Conservation (phyloP, 1,284 basidiomycete genomes). For the Irpex sp. region DNA sequence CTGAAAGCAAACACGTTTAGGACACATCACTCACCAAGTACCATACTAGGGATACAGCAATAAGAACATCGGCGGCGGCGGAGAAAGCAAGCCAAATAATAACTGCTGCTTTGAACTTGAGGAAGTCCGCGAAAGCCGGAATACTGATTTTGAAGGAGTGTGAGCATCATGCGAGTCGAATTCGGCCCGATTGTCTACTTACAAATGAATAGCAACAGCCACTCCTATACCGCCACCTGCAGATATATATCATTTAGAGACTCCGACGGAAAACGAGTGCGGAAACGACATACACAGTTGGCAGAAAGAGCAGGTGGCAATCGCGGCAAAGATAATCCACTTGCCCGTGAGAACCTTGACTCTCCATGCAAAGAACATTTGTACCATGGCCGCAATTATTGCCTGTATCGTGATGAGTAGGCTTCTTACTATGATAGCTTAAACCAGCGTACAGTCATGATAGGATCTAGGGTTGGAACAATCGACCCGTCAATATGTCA, state of each 20-base stretch:
- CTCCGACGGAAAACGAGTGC: background rate
- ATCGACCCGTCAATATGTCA: background rate
- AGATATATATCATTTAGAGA: background rate
- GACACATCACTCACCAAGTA: constrained; percentile 2
- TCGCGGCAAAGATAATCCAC: constrained; percentile 17
- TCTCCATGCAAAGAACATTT: constrained; percentile 41
- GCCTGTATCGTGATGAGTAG: constrained; percentile 19
- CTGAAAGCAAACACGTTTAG: no score
- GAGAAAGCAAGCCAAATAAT: constrained; percentile 9
- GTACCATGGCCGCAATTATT: constrained; percentile 34
- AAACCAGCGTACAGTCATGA: constrained; percentile 23
- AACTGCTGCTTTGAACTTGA: constrained; percentile 1
- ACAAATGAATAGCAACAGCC: constrained; percentile 2
- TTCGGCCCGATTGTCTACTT: background rate
- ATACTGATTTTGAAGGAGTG: background rate
- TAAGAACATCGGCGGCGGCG: constrained; percentile 5
- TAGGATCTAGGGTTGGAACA: constrained; percentile 21
- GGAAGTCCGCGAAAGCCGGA: constrained; percentile 1
- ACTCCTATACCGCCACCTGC: constrained; percentile 7
- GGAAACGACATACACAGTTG: background rate
- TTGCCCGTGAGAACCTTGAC: constrained; percentile 32
- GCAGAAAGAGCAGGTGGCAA: background rate
- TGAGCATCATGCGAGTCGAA: background rate
- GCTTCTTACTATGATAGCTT: no score
- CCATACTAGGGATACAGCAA: constrained; percentile 1